phyloP scores from a whole-genome alignment of 2,329 filamentous ascomycete species.

The Chaetomiaceae sp. region DNA sequence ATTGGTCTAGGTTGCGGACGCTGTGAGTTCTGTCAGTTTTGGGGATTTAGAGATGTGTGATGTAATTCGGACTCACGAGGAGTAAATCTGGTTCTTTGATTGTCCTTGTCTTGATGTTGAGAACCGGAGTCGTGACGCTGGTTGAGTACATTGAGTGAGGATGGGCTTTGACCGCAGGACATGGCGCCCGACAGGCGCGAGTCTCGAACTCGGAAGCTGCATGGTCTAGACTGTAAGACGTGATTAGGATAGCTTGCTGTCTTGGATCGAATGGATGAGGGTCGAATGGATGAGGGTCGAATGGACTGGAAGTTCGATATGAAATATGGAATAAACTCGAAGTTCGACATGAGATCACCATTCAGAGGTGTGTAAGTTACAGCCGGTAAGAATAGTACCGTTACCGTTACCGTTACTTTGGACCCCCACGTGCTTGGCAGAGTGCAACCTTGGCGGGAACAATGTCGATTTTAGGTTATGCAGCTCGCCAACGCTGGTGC shows the following conservation, averaged over 20 bases:
- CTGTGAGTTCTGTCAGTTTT: not conserved
- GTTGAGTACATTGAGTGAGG: not conserved
- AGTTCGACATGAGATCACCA: too few species aligned
- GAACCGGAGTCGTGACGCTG: conserved; percentile 22
- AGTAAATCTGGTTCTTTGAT: conserved; percentile 39
- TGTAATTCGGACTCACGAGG: conserved; percentile 32
- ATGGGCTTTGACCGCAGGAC: not conserved
- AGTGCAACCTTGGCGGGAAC: too few species aligned
- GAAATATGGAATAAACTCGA: too few species aligned
- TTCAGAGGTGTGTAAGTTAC: too few species aligned
- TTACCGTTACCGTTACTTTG: too few species aligned
- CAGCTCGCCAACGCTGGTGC: too few species aligned
- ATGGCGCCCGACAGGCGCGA: not conserved
- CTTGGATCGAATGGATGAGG: not conserved
- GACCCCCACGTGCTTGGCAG: too few species aligned
- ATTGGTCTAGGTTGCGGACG: conserved; percentile 50
- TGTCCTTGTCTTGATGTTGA: conserved; percentile 27
- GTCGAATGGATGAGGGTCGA: too few species aligned
- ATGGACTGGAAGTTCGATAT: too few species aligned
- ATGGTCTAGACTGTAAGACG: not conserved
- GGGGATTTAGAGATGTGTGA: not conserved
- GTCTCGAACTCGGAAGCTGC: conserved; percentile 2
- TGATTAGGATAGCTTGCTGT: not conserved
- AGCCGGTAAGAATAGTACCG: too few species aligned
- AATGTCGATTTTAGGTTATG: not conserved